These are phyloP conservation scores for Suhomyces ambrosiae DNA, from an alignment of 1,139 yeast species.

Conservation along the genomic window DNA sequence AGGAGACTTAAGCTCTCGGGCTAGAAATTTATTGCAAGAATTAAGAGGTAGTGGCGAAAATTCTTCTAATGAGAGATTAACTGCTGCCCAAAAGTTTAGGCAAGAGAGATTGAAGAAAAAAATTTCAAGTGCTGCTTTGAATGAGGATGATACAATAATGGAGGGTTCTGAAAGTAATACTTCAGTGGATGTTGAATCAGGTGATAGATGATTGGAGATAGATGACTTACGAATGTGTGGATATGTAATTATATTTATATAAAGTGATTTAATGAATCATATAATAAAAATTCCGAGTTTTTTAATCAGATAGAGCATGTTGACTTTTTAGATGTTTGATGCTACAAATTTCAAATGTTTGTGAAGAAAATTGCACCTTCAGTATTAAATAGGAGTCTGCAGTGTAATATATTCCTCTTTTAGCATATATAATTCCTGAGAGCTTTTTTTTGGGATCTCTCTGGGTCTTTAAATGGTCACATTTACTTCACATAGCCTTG, in stretches of 20 bases:
- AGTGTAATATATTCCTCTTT: no score
- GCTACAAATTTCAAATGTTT: no score
- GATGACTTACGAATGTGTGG: neutral
- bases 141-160: slow-evolving; percentile 13
- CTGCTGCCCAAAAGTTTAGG: slow-evolving; percentile 43
- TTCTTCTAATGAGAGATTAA: slow-evolving; percentile 20
- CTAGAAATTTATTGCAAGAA: slow-evolving; percentile 60
- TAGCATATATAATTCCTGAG: no score
- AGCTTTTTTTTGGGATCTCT: no score
- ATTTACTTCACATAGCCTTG: slow-evolving; percentile 1
- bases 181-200: no score
- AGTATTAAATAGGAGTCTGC: no score
- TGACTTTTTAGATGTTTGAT: no score
- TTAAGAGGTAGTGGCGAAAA: slow-evolving; percentile 45
- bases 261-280: neutral
- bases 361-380: no score
- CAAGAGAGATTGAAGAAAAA: slow-evolving; percentile 34
- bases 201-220: no score
- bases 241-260: neutral
- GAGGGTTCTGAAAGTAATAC: slow-evolving; percentile 5
- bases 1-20: slow-evolving; percentile 55
- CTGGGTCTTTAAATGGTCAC: slow-evolving; percentile 5
- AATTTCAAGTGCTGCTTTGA: slow-evolving; percentile 14
- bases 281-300: no score
- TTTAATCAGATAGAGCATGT: no score